phyloP scores from a whole-genome alignment of 257 asterid species.

The Solanum tarapatanum region DNA sequence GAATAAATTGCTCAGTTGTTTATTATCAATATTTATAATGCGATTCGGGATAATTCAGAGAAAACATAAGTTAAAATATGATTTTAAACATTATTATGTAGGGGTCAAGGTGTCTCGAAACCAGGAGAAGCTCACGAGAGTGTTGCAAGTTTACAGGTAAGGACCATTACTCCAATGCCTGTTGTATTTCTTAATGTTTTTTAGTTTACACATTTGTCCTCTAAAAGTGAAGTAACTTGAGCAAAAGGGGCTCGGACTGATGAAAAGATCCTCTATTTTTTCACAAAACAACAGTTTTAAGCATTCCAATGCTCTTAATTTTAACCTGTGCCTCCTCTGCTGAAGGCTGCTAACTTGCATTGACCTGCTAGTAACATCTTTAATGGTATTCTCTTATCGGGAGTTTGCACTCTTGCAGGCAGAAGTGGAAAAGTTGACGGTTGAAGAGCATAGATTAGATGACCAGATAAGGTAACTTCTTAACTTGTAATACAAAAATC shows the following conservation, averaged over 20 bases:
- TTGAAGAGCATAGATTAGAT: constrained; percentile 42
- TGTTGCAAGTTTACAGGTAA: constrained; percentile 67
- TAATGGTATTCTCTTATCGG: neutral
- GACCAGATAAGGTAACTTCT: constrained; percentile 40
- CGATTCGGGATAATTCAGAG: neutral
- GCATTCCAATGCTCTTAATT: neutral
- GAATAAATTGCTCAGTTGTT: neutral
- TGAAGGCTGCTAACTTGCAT: neutral
- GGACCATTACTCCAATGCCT: neutral
- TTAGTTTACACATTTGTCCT: neutral
- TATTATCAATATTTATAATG: neutral
- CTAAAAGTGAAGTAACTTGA: neutral
- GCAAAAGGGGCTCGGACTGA: neutral
- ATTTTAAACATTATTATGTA: constrained; percentile 11
- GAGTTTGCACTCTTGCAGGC: constrained; percentile 40
- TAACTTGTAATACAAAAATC: neutral
- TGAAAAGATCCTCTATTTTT: neutral
- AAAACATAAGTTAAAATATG: constrained; percentile 10
- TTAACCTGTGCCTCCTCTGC: neutral
- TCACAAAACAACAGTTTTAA: neutral
- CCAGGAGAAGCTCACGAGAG: constrained; percentile 76
- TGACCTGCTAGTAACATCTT: neutral
- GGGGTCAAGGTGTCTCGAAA: constrained; percentile 77
- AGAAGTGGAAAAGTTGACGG: constrained; percentile 38
- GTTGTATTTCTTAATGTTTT: neutral